Base-by-base conservation (phyloP, 306 rosid genomes). In the Trifolium subterraneum region DNA sequence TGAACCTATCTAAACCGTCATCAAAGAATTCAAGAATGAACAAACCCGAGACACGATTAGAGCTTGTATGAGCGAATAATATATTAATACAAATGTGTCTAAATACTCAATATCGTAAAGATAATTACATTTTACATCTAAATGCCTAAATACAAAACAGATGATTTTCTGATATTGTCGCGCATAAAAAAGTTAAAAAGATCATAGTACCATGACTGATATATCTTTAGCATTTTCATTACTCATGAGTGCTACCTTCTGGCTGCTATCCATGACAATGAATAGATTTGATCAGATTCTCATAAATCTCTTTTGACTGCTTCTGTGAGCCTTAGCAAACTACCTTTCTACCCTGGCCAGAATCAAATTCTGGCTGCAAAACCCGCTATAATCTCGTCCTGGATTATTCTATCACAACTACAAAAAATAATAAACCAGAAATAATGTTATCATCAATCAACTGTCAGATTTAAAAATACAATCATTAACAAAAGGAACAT, bases 231-330 rank as follows among this genome's bases (percentile, higher is more conserved):
- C 63, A 6, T 58, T 59, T 70, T 78, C 65, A 74, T 80, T 76
- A 81, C 81, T 81, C 66, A 84, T 72, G 58, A 86, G 84, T 35
- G 81, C 86, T 71, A 91, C 97, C 74, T 90, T 93, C 83, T 86
- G 81, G 54, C 55, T 71, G 74, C 82, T 78, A 45, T 81, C 96
- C 93, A 90, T 86, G 86, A 31, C 33, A 70, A 77, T 44, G 47
- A 45, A 76, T 16, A 1, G 65, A 64, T 23, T 64, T 48, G 75
- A 55, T 58, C 78, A 79, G 50, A 59, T 31, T 64, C 54, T 62
- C 70, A 72, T 59, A 79, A 36, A 77, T 64, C 45, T 77, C 31
- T 71, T 52, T 44, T 69, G 31, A 50, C 38, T 5, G 33, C 35
- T 75, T 78, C 80, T 42, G 69, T 79, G 64, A 13, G 63, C 27